Evolutionary conservation across 1,284 basidiomycete species (phyloP), one percentile per base, ranked within the genome.

Genomic region (Wolfiporia cocos): DNA sequence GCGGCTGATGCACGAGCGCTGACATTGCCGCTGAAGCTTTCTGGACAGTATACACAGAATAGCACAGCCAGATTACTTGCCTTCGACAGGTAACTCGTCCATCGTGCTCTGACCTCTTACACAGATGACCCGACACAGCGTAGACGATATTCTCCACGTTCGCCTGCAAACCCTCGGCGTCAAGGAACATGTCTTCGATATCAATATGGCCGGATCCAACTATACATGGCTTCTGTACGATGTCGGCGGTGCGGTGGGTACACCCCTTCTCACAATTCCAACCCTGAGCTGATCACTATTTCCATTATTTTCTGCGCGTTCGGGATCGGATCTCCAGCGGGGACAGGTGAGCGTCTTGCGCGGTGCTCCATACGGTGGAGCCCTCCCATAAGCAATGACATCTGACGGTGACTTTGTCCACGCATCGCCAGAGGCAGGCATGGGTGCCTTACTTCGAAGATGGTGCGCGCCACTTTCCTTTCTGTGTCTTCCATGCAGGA

Each of bases 371-470:
- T n/a, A n/a, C n/a, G n/a, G n/a, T n/a, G n/a, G n/a, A n/a, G n/a
- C n/a, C n/a, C n/a, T n/a, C n/a, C n/a, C n/a, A n/a, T n/a, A n/a
- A n/a, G n/a, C n/a, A n/a, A n/a, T n/a, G n/a, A n/a, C n/a, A n/a
- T n/a, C n/a, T n/a, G n/a, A n/a, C n/a, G n/a, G n/a, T n/a, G n/a
- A n/a, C n/a, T n/a, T n/a, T n/a, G n/a, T 43, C 10, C 43, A 21
- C 37, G 42, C 35, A 4, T 26, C 11, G 41, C 46, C 42, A 89
- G 82, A 67, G 86, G 53, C 81, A 81, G 52, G 78, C 79, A 14
- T 89, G 86, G 86, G 76, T 82, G 36, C 83, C 86, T 28, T 89
- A 78, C 61, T 89, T 89, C 53, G 86, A 89, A 58, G 85, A 88
- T 58, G 85, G 84, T 82, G 59, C 56, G 73, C 65, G 55, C 55